Evolutionary conservation across 2,329 filamentous ascomycete species (phyloP).

Genomic region (Ascomycota sp.): DNA sequence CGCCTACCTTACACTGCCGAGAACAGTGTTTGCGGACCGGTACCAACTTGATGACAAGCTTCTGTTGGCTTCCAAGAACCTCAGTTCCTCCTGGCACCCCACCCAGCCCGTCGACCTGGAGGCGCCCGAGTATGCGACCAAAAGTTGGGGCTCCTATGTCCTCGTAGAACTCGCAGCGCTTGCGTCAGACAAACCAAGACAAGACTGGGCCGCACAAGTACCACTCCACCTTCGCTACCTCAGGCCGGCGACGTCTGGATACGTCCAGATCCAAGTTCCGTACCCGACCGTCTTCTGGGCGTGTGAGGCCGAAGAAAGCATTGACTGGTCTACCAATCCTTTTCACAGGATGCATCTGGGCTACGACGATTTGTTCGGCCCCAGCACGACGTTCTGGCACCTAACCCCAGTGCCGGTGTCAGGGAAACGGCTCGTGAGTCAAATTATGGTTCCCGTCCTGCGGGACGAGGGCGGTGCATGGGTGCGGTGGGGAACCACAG

Average conservation of each 20-base stretch:
- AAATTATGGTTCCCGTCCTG: constrained; percentile 42
- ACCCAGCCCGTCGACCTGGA: constrained; percentile 70
- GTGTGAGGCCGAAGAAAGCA: constrained; percentile 42
- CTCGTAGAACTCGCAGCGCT: constrained; percentile 51
- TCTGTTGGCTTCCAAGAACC: constrained; percentile 61
- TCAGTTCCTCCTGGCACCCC: constrained; percentile 43
- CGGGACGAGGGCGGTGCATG: constrained; percentile 25
- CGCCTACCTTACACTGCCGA: constrained; percentile 64
- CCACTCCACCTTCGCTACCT: constrained; percentile 77
- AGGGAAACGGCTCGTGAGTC: constrained; percentile 23
- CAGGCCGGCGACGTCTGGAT: constrained; percentile 32
- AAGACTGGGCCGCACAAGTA: constrained; percentile 43
- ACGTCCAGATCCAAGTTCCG: constrained; percentile 36
- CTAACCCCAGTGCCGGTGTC: constrained; percentile 26
- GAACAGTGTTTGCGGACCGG: constrained; percentile 60
- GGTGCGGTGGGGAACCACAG: constrained; percentile 32
- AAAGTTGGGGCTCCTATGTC: constrained; percentile 56
- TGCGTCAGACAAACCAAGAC: constrained; percentile 8
- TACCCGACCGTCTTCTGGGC: constrained; percentile 84
- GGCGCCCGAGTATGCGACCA: constrained; percentile 60
- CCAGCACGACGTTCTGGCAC: constrained; percentile 67
- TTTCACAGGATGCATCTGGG: constrained; percentile 74
- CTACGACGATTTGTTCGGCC: constrained; percentile 60
- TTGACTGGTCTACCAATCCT: constrained; percentile 52
- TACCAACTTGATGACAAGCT: constrained; percentile 61